Percentiles rank a stretch among this genome's conserved stretches.
phyloP scores from a whole-genome alignment of 495 filamentous ascomycete species.

The Durotheca rogersii region DNA sequence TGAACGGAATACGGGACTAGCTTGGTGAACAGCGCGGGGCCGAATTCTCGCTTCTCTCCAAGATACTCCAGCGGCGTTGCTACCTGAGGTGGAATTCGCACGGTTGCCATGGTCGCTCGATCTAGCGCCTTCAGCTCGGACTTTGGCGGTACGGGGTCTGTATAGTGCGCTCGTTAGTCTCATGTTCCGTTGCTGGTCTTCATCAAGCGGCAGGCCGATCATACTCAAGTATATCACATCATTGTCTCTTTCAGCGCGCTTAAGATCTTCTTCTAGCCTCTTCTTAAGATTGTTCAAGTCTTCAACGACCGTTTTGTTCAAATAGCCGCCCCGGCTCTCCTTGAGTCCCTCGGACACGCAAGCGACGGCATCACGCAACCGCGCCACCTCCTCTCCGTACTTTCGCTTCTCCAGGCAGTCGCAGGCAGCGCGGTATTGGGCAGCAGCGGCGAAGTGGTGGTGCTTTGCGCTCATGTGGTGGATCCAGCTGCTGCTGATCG shows the following conservation, averaged over 20 bases:
- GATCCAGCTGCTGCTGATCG: constrained; percentile 93
- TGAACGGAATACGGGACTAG: constrained; percentile 96
- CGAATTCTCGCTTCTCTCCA: constrained; percentile 75
- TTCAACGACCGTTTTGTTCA: constrained; percentile 78
- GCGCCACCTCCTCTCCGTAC: constrained; percentile 94
- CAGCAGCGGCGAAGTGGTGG: constrained; percentile 94
- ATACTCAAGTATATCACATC: constrained; percentile 84
- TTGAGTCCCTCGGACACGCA: constrained; percentile 87
- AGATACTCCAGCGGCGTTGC: constrained; percentile 76
- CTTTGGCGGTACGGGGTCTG: constrained; percentile 81
- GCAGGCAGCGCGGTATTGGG: constrained; percentile 89
- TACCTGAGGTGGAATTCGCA: constrained; percentile 79
- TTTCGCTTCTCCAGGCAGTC: constrained; percentile 92
- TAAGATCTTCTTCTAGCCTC: constrained; percentile 81
- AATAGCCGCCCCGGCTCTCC: constrained; percentile 69
- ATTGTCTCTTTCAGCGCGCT: constrained; percentile 93
- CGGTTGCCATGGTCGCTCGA: constrained; percentile 82
- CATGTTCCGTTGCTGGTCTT: neutral
- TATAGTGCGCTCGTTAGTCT: constrained; percentile 19
- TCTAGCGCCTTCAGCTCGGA: constrained; percentile 83
- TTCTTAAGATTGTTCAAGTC: constrained; percentile 83
- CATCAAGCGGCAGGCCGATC: neutral
- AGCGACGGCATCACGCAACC: constrained; percentile 74
- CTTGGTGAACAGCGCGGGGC: constrained; percentile 82
- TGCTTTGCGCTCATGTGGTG: constrained; percentile 98